A percentile compares a stretch with the other conserved stretches of the same genome.
phyloP scores from a whole-genome alignment of 2,329 filamentous ascomycete genomes.

The Fusarium caatingaense region DNA sequence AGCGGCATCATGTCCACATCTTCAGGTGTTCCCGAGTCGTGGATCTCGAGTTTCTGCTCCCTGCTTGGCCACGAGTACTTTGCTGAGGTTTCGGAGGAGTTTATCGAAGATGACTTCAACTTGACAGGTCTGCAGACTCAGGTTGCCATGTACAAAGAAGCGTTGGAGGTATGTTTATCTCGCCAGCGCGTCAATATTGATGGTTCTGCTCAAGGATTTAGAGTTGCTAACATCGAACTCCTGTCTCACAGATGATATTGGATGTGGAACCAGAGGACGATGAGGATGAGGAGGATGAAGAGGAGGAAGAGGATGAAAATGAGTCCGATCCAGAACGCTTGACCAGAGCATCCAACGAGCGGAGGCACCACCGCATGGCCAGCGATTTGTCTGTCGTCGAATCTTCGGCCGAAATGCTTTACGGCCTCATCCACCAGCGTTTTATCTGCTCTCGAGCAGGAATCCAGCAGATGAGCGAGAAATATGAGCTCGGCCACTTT shows the following conservation, averaged over 20 bases:
- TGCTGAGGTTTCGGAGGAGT: constrained; percentile 97
- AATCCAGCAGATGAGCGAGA: constrained; percentile 99
- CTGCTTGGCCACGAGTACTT: constrained; percentile 98
- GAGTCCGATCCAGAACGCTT: constrained; percentile 71
- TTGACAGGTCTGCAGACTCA: constrained; percentile 94
- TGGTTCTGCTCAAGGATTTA: neutral
- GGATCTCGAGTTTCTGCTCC: constrained; percentile 98
- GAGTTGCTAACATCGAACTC: constrained; percentile 17
- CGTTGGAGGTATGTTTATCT: constrained; percentile 74
- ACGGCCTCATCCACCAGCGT: constrained; percentile 96
- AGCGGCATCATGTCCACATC: constrained; percentile 66
- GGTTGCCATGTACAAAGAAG: constrained; percentile 99
- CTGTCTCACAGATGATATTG: constrained; percentile 81
- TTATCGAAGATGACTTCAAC: constrained; percentile 99
- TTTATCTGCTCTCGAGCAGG: constrained; percentile 97
- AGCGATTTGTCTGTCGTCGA: constrained; percentile 96
- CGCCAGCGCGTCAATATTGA: constrained; percentile 5
- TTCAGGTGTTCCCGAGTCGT: constrained; percentile 80
- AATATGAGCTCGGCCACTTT: constrained; percentile 97
- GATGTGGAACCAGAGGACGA: constrained; percentile 97
- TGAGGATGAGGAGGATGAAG: constrained; percentile 86
- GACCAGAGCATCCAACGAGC: constrained; percentile 65
- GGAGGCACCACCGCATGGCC: constrained; percentile 85
- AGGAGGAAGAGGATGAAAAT: constrained; percentile 79
- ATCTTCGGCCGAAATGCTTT: constrained; percentile 96